Evolutionary conservation across 2,329 filamentous ascomycete species (phyloP), one percentile per base, ranked within the genome.

Genomic region (Gaeumannomyces tritici): DNA sequence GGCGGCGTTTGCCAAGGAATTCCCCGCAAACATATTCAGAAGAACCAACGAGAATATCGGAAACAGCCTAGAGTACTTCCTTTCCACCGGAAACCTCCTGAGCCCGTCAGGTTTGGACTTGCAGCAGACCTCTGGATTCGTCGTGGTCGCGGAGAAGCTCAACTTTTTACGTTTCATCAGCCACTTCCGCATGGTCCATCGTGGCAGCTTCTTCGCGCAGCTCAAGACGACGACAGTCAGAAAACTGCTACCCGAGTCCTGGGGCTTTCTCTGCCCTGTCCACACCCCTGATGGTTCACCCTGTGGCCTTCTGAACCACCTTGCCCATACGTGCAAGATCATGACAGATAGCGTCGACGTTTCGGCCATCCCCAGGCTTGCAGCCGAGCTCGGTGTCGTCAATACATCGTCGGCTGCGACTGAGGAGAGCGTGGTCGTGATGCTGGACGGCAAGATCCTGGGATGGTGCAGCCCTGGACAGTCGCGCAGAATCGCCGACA

Each of bases 111-210:
- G 95, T 66, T 82, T 99, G 55, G 95, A 99, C 81, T 76, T 97
- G 70, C 95, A 98, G 72, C 95, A 99, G 75, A 88, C 89, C 0
- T 95, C 93, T 15, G 95, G 95, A 65, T 99, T 96, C 75, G 96
- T 91, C 0, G 92, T 99, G 60, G 93, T 98, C 61, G 95, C 95
- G 3, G 95, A 99, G 74, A 98, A 98, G 82, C 93, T 99, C 73
- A 99, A 99, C 78, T 99, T 98, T 74, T 86, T 96, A 71, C 91
- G 95, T 70, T 99, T 98, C 78, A 96, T 99, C 78, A 95, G 91
- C 75, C 95, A 99, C 75, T 99, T 99, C 65, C 89, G 95, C 68
- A 97, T 97, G 92, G 91, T 99, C 63, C 95, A 99, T 79, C 87
- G 95, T 86, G 95, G 95, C 80, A 95, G 91, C 73, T 99, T 99